phyloP scores from a whole-genome alignment of 371 early-diverging fungal genomes.

The Basidiobolus meristosporus region DNA sequence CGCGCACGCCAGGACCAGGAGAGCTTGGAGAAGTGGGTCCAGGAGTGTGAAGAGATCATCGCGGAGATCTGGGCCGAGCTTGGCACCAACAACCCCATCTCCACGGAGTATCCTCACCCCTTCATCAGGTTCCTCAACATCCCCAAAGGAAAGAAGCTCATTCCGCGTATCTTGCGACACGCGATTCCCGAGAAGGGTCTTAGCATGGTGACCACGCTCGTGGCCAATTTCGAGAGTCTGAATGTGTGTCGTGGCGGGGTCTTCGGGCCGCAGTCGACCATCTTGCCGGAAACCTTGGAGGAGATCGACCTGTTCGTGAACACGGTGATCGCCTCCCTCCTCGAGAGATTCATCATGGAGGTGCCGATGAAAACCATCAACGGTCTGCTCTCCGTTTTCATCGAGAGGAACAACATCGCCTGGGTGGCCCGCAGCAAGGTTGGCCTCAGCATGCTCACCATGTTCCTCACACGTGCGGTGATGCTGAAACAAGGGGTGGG shows the following conservation, averaged over 20 bases:
- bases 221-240: slow-evolving; percentile 64
- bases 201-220: slow-evolving; percentile 48
- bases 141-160: slow-evolving; percentile 68
- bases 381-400: slow-evolving; percentile 49
- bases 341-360: slow-evolving; percentile 51
- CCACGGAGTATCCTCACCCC: slow-evolving; percentile 17
- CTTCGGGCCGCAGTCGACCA: slow-evolving; percentile 6
- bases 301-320: slow-evolving; percentile 73
- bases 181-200: slow-evolving; percentile 57
- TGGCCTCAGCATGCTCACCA: slow-evolving; percentile 73
- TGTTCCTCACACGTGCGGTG: slow-evolving; percentile 79
- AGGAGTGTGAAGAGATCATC: no score
- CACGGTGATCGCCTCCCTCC: slow-evolving; percentile 59
- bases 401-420: slow-evolving; percentile 72
- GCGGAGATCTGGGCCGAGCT: no score
- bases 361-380: slow-evolving; percentile 62
- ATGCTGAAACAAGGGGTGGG: slow-evolving; percentile 60
- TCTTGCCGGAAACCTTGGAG: slow-evolving; percentile 23
- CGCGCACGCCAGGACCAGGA: no score
- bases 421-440: slow-evolving; percentile 66
- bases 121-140: slow-evolving; percentile 46
- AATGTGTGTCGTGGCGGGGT: slow-evolving; percentile 50
- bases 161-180: slow-evolving; percentile 68
- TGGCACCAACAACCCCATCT: no score
- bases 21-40: no score